phyloP scores from a whole-genome alignment of 2,329 filamentous ascomycete genomes.

The Alternaria alternata region DNA sequence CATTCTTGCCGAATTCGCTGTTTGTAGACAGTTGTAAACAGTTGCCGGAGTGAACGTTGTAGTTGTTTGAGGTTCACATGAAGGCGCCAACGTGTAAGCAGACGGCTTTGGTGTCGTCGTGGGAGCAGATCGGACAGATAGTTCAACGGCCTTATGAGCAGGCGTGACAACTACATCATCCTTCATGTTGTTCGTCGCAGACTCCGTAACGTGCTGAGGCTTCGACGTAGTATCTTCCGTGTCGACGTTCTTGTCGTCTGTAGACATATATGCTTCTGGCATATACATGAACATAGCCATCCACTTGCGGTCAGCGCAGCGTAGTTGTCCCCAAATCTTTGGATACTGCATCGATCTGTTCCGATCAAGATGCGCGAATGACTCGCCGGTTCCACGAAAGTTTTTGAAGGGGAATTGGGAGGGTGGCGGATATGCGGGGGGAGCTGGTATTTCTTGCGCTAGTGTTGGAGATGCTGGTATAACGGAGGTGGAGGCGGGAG shows the following conservation, averaged over 20 bases:
- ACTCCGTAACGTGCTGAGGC: neutral
- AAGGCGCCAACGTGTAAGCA: neutral
- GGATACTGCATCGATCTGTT: neutral
- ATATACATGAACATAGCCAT: neutral
- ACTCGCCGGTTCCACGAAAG: slow-evolving; percentile 12
- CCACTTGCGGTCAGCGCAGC: neutral
- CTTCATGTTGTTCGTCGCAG: neutral
- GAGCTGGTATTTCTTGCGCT: neutral
- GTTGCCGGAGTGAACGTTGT: neutral
- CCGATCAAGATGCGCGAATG: neutral
- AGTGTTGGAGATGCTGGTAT: neutral
- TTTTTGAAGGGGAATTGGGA: slow-evolving; percentile 1
- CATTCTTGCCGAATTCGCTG: no score
- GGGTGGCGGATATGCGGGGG: neutral
- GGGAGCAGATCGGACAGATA: neutral
- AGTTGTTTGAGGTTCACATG: neutral
- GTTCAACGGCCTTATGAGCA: neutral
- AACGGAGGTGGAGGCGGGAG: neutral
- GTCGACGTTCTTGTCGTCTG: neutral
- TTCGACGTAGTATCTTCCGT: neutral
- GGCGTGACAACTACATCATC: neutral
- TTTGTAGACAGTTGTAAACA: no score
- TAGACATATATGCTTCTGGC: neutral
- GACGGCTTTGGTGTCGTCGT: neutral
- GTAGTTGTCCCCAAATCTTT: neutral